Evolutionary conservation across 2,329 filamentous ascomycete species (phyloP).

Genomic region (Paecilomyces formosus): DNA sequence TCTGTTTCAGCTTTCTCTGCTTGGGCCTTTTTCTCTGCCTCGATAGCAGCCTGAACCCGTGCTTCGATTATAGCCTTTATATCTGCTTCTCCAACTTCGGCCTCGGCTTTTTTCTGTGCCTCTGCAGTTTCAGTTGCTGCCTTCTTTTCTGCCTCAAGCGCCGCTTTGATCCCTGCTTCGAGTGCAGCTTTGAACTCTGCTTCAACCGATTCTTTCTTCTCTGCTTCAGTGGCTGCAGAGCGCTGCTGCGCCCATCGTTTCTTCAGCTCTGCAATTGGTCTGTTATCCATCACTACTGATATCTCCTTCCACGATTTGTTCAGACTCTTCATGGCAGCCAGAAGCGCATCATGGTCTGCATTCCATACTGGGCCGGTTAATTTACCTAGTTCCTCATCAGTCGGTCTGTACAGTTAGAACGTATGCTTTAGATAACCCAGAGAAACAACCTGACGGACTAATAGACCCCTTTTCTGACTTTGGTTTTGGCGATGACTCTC

Average conservation of each 20-base stretch:
- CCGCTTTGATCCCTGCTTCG: slow-evolving; percentile 1
- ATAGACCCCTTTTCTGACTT: background rate
- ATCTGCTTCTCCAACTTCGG: background rate
- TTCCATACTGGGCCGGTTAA: slow-evolving; percentile 9
- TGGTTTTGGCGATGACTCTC: background rate
- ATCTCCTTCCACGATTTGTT: slow-evolving; percentile 16
- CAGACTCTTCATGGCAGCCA: slow-evolving; percentile 12
- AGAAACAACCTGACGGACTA: background rate
- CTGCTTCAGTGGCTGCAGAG: background rate
- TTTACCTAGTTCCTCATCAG: background rate
- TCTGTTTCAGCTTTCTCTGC: slow-evolving; percentile 1
- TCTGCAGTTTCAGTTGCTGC: background rate
- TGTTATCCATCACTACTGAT: slow-evolving; percentile 12
- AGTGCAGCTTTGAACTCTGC: background rate
- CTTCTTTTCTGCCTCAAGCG: slow-evolving; percentile 2
- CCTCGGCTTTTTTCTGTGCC: background rate
- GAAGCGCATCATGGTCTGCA: slow-evolving; percentile 12
- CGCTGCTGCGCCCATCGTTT: slow-evolving; percentile 11
- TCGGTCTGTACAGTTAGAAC: background rate
- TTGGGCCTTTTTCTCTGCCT: slow-evolving; percentile 1
- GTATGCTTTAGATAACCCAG: background rate
- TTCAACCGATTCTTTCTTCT: background rate
- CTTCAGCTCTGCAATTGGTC: slow-evolving; percentile 16
- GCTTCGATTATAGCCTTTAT: slow-evolving; percentile 5
- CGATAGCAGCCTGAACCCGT: background rate